Evolutionary conservation across 2,329 filamentous ascomycete species (phyloP).

Genomic region (Verticillium zaregamsianum): DNA sequence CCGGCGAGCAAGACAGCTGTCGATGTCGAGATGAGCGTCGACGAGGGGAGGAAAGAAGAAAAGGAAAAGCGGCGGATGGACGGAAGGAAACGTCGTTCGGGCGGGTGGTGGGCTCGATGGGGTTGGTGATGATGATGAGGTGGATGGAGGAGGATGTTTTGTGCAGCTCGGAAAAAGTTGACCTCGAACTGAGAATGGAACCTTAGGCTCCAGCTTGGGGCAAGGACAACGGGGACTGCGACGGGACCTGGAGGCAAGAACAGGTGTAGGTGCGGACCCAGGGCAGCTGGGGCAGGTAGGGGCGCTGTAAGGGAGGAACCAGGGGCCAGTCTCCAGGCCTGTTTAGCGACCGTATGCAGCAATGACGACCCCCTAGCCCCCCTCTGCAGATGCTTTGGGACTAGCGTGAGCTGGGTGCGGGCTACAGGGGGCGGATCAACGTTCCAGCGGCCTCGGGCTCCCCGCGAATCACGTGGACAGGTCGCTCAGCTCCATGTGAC

Average conservation of each 20-base stretch:
- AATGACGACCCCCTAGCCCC: background rate
- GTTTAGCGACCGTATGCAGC: background rate
- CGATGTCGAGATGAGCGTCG: slow-evolving; percentile 15
- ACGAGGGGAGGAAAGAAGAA: slow-evolving; percentile 18
- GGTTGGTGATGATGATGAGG: slow-evolving; percentile 13
- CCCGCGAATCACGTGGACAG: background rate
- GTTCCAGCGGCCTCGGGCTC: background rate
- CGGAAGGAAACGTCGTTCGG: slow-evolving; percentile 12
- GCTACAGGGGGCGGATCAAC: background rate
- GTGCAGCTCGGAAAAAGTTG: slow-evolving; percentile 14
- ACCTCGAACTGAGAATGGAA: slow-evolving; percentile 2
- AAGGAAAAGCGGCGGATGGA: slow-evolving; percentile 20
- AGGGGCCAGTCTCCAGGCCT: slow-evolving; percentile 3
- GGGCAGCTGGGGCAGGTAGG: slow-evolving; percentile 11
- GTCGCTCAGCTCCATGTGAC: background rate
- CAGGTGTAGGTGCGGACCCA: background rate
- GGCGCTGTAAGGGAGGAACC: slow-evolving; percentile 1
- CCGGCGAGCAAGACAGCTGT: slow-evolving; percentile 13
- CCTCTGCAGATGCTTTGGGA: background rate
- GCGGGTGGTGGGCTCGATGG: slow-evolving; percentile 15
- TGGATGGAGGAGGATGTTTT: slow-evolving; percentile 17
- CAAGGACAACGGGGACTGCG: background rate
- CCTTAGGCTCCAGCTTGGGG: slow-evolving; percentile 1
- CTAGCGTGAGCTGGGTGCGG: background rate
- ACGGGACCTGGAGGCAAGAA: background rate